These are phyloP conservation scores for Austroboletus niveus DNA, from an alignment of 1,284 basidiomycete species.

Conservation along the genomic window DNA sequence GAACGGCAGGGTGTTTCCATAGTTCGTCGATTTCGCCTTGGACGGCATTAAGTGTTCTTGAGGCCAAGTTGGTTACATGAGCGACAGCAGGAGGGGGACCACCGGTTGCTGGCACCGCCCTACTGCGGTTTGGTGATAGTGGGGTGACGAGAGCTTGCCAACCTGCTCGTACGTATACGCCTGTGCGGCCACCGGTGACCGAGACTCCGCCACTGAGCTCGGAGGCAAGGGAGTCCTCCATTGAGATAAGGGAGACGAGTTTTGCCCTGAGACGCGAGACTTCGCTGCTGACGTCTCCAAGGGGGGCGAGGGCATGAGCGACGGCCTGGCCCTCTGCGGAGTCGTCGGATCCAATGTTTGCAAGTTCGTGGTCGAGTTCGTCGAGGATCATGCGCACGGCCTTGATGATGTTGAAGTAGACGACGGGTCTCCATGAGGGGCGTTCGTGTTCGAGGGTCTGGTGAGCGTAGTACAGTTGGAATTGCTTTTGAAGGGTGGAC, in stretches of 20 bases:
- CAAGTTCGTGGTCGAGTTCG: slow-evolving; percentile 64
- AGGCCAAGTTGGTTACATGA: slow-evolving; percentile 51
- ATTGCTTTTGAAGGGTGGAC: slow-evolving; percentile 77
- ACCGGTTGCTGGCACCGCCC: slow-evolving; percentile 38
- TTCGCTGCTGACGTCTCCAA: slow-evolving; percentile 40
- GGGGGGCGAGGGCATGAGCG: slow-evolving; percentile 32
- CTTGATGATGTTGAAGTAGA: slow-evolving; percentile 79
- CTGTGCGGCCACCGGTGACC: slow-evolving; percentile 54
- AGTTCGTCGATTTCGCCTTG: slow-evolving; percentile 55
- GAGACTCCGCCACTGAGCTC: slow-evolving; percentile 65
- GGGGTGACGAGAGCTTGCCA: slow-evolving; percentile 62
- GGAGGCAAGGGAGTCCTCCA: slow-evolving; percentile 65
- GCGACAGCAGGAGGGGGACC: slow-evolving; percentile 36
- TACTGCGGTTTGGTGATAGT: slow-evolving; percentile 39
- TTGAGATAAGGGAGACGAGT: slow-evolving; percentile 60
- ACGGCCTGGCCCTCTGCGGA: slow-evolving; percentile 31
- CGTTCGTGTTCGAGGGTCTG: slow-evolving; percentile 66
- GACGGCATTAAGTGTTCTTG: slow-evolving; percentile 48
- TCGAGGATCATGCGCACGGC: slow-evolving; percentile 73
- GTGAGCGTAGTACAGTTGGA: slow-evolving; percentile 75
- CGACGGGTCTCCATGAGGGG: slow-evolving; percentile 72
- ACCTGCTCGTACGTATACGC: slow-evolving; percentile 63
- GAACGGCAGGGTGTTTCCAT: slow-evolving; percentile 68
- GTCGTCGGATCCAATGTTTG: slow-evolving; percentile 28
- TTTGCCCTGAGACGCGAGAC: slow-evolving; percentile 52